Percentiles rank a stretch among this genome's conserved stretches.
These are phyloP conservation scores for Tolypocladium pustulatum DNA, from an alignment of 2,329 filamentous ascomycete species.

Conservation along the genomic window DNA sequence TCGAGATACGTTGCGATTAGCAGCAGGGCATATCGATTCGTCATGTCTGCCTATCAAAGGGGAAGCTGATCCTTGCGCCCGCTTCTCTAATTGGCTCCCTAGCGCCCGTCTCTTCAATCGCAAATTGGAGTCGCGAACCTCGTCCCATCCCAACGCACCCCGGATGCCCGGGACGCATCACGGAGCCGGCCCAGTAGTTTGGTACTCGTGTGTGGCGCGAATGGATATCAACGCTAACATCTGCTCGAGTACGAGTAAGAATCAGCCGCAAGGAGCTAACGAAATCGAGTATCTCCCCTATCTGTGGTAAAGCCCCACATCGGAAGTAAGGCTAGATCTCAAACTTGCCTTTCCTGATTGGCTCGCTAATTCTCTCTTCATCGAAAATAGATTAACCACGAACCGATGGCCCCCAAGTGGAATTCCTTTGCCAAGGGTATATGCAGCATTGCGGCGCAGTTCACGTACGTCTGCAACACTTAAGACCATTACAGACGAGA, in stretches of 20 bases:
- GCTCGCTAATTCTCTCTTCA: background rate
- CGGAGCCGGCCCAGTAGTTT: background rate
- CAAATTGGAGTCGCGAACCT: background rate
- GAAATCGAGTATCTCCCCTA: background rate
- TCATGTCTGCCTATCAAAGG: background rate
- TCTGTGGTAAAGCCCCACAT: background rate
- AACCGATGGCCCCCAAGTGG: background rate
- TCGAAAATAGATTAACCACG: background rate
- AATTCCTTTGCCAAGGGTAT: background rate
- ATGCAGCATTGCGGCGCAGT: background rate
- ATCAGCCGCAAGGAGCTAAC: too few species aligned
- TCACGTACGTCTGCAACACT: background rate
- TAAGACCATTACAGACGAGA: too few species aligned
- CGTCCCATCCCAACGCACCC: background rate
- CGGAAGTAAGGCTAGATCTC: background rate
- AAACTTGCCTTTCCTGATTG: background rate
- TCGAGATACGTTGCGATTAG: background rate
- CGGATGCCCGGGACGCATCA: background rate
- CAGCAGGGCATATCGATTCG: background rate
- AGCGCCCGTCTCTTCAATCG: background rate
- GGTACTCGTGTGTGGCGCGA: background rate
- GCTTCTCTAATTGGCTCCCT: background rate
- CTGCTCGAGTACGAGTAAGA: background rate
- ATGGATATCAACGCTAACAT: background rate
- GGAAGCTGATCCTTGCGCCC: background rate